Evolutionary conservation across 2,329 filamentous ascomycete species (phyloP).

Genomic region (Colletotrichum aenigma): DNA sequence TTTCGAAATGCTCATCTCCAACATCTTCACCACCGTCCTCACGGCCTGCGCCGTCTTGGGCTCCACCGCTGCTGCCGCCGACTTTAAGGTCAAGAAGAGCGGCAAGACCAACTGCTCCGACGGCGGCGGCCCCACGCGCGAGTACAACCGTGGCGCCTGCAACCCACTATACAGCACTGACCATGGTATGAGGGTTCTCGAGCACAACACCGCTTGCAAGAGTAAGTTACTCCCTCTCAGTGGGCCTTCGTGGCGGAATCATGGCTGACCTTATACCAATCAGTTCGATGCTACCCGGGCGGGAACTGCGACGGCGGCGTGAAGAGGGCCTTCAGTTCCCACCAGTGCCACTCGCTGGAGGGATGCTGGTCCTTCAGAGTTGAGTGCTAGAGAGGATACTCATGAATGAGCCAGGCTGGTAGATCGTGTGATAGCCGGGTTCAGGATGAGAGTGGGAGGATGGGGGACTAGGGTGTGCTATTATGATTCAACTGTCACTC

Average conservation of each 20-base stretch:
- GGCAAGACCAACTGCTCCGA: background rate
- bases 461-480: background rate
- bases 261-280: fast-evolving
- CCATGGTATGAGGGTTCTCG: background rate
- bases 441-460: background rate
- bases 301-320: background rate
- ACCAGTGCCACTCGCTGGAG: background rate
- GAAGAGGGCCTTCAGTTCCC: background rate
- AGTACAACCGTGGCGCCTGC: background rate
- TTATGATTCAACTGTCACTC: background rate
- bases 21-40: background rate
- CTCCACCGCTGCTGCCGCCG: background rate
- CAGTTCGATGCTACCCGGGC: background rate
- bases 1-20: background rate
- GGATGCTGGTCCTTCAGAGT: background rate
- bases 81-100: background rate
- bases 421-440: fast-evolving
- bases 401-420: fast-evolving
- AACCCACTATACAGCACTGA: background rate
- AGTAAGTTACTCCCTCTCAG: background rate
- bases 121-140: background rate
- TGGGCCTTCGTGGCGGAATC: background rate
- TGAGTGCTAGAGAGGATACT: background rate
- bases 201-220: background rate
- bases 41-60: background rate